phyloP scores from a whole-genome alignment of 441 rosid species.

The Erysimum pusillum region DNA sequence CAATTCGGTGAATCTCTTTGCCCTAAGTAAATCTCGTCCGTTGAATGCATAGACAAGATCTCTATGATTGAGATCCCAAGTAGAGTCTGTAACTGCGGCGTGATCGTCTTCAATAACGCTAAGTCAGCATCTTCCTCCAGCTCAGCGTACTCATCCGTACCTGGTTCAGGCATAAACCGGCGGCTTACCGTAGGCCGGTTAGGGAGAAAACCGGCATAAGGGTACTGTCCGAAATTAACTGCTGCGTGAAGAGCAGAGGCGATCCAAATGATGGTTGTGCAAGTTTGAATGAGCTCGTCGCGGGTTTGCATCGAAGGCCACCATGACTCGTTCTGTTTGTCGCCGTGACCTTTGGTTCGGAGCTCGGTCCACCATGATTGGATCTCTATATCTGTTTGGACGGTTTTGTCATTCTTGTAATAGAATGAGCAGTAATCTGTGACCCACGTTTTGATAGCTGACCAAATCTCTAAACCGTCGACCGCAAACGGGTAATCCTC shows the following conservation, averaged over 20 bases:
- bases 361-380: slow-evolving; percentile 91
- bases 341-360: slow-evolving; percentile 77
- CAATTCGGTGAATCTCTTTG: slow-evolving; percentile 72
- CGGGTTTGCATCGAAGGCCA: slow-evolving; percentile 75
- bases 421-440: slow-evolving; percentile 75
- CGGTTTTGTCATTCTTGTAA: slow-evolving; percentile 63
- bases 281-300: slow-evolving; percentile 64
- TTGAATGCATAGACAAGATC: slow-evolving; percentile 74
- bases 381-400: slow-evolving; percentile 71
- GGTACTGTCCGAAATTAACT: slow-evolving; percentile 91
- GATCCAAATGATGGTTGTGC: slow-evolving; percentile 84
- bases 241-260: slow-evolving; percentile 97
- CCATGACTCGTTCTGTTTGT: slow-evolving; percentile 71
- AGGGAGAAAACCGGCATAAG: slow-evolving; percentile 90
- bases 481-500: slow-evolving; percentile 92
- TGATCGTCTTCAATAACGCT: slow-evolving; percentile 79
- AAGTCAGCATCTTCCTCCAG: slow-evolving; percentile 59
- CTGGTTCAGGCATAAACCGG: slow-evolving; percentile 88
- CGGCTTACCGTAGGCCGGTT: slow-evolving; percentile 90
- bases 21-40: slow-evolving; percentile 85
- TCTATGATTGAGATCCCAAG: slow-evolving; percentile 85
- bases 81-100: slow-evolving; percentile 78
- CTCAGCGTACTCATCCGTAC: slow-evolving; percentile 70
- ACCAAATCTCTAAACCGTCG: slow-evolving; percentile 91
- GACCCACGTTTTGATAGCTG: slow-evolving; percentile 85